Evolutionary conservation across 768 basidiomycete genomes (phyloP).

Genomic region (Mycena haematopus): DNA sequence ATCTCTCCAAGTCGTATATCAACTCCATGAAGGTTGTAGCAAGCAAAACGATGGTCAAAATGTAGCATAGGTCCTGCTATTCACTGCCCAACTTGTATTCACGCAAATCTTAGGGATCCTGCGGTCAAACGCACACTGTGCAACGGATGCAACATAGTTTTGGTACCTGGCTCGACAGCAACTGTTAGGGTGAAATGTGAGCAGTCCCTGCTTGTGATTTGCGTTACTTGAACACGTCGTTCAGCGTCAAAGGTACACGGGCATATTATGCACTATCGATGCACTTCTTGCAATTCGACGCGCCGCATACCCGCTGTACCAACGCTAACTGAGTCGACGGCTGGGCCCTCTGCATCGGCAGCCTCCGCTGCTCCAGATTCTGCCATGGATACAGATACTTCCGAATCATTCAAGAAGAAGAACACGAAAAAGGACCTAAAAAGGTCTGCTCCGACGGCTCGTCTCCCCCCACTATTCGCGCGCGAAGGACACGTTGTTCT

Average conservation of each 20-base stretch:
- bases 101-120: constrained; percentile 64
- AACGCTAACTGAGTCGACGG: constrained; percentile 15
- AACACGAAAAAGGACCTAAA: constrained; percentile 1
- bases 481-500: constrained; percentile 71
- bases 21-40: constrained; percentile 73
- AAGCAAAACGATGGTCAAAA: constrained; percentile 76
- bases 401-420: not conserved
- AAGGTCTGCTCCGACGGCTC: constrained; percentile 39
- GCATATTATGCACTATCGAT: constrained; percentile 64
- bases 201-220: constrained; percentile 30
- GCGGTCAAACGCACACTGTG: constrained; percentile 84
- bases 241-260: constrained; percentile 52
- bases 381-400: constrained; percentile 6
- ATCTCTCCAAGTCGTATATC: constrained; percentile 71
- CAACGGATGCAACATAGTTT: constrained; percentile 65
- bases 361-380: not conserved
- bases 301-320: constrained; percentile 76
- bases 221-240: not conserved
- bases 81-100: not conserved
- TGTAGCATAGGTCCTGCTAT: constrained; percentile 48
- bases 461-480: constrained; percentile 65
- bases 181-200: constrained; percentile 70
- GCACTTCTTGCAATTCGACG: constrained; percentile 60
- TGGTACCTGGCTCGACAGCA: constrained; percentile 73
- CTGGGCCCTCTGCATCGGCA: constrained; percentile 1